Conservation (phyloP, 1,284 basidiomycete genomes). For the Tylopilus orsonianus region DNA sequence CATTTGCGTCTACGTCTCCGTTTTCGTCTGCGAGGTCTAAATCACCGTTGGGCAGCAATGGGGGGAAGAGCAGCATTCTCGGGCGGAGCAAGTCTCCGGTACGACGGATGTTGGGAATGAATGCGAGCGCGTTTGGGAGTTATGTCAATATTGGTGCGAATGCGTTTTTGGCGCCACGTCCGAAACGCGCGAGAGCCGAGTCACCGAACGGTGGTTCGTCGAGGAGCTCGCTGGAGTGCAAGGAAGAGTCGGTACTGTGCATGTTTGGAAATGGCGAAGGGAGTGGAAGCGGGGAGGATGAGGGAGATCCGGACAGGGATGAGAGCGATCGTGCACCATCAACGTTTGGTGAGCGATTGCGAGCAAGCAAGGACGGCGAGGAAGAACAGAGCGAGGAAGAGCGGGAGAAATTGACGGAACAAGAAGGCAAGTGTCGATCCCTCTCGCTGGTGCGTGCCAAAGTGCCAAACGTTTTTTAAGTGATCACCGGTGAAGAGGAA, state of each 20-base stretch:
- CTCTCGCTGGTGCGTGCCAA: not conserved
- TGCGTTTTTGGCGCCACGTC: slow-evolving; percentile 45
- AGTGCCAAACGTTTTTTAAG: slow-evolving; percentile 40
- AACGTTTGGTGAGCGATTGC: slow-evolving; percentile 60
- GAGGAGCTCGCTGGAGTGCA: slow-evolving; percentile 44
- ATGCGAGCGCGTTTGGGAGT: slow-evolving; percentile 56
- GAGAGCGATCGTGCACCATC: slow-evolving; percentile 36
- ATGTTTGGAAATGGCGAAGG: slow-evolving; percentile 26
- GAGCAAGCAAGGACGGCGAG: slow-evolving; percentile 55
- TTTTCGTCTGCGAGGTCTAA: slow-evolving; percentile 44
- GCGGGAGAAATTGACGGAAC: slow-evolving; percentile 48
- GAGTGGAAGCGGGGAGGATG: slow-evolving; percentile 37
- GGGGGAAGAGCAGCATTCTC: slow-evolving; percentile 23
- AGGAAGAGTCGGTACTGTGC: slow-evolving; percentile 17
- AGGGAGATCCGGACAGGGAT: slow-evolving; percentile 40
- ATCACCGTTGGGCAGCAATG: slow-evolving; percentile 43
- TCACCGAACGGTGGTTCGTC: slow-evolving; percentile 46
- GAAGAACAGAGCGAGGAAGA: slow-evolving; percentile 51
- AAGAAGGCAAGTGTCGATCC: slow-evolving; percentile 56
- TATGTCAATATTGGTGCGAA: slow-evolving; percentile 53
- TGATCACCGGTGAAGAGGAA: slow-evolving; percentile 89
- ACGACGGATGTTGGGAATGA: slow-evolving; percentile 37
- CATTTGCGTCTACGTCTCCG: slow-evolving; percentile 46
- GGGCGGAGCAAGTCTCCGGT: slow-evolving; percentile 52
- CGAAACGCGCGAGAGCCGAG: slow-evolving; percentile 52